A percentile compares a stretch with the other conserved stretches of the same genome.
These are phyloP conservation scores for Karstenula rhodostoma DNA, from an alignment of 2,329 filamentous ascomycete species.

Conservation along the genomic window DNA sequence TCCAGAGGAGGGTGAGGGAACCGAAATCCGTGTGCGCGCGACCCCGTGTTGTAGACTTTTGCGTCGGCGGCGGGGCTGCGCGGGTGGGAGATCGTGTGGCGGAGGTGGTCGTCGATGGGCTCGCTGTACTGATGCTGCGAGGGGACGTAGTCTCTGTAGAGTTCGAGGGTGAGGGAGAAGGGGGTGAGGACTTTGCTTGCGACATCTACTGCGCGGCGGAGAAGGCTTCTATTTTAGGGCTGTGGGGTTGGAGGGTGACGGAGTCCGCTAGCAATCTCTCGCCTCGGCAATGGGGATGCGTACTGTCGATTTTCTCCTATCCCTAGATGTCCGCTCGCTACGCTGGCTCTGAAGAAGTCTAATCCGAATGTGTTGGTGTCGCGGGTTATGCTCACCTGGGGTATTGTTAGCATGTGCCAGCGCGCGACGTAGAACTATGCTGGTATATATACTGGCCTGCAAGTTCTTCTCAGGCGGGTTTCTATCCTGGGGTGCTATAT, in stretches of 20 bases:
- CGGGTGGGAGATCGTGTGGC: conserved; percentile 56
- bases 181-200: conserved; percentile 50
- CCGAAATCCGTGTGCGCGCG: conserved; percentile 61
- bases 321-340: conserved; percentile 42
- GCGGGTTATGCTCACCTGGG: conserved; percentile 35
- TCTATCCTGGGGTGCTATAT: conserved; percentile 52
- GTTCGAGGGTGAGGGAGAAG: conserved; percentile 50
- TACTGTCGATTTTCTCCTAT: conserved; percentile 45
- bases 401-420: conserved; percentile 53
- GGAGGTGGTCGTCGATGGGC: conserved; percentile 50
- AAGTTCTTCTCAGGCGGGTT: conserved; percentile 51
- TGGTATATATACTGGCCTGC: conserved; percentile 52
- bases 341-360: conserved; percentile 31
- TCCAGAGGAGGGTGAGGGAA: conserved; percentile 57
- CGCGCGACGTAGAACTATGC: conserved; percentile 54
- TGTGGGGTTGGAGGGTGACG: conserved; percentile 38
- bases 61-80: conserved; percentile 47
- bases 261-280: conserved; percentile 43
- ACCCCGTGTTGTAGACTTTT: conserved; percentile 52
- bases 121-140: conserved; percentile 47
- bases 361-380: conserved; percentile 33
- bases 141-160: conserved; percentile 50
- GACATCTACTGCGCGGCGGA: conserved; percentile 34
- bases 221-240: conserved; percentile 39
- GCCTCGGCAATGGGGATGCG: conserved; percentile 44